Conservation (phyloP, 805 yeast genomes). For the Saccharomycopsis schoenii region DNA sequence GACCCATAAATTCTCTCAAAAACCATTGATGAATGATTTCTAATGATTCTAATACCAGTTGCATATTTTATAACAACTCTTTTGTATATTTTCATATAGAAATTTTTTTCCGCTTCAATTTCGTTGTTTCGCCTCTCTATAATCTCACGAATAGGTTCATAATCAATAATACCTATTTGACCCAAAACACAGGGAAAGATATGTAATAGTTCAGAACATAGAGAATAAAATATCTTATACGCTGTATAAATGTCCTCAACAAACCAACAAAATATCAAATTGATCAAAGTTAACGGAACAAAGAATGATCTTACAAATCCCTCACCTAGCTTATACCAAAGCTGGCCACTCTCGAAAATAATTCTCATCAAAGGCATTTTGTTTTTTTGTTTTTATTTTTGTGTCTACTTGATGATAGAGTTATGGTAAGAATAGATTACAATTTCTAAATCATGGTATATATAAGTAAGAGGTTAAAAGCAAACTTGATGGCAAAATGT, state of each 20-base stretch:
- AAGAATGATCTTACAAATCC: conserved; percentile 1
- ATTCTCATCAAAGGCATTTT: conserved; percentile 17
- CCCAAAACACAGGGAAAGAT: conserved; percentile 17
- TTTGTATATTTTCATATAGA: background rate
- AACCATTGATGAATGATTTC: background rate
- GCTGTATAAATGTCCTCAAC: conserved; percentile 2
- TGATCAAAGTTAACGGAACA: conserved; percentile 9
- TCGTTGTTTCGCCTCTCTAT: background rate
- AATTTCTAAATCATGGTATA: too few relatives aligned
- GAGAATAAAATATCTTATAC: background rate
- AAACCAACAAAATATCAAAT: conserved; percentile 6
- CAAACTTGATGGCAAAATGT: too few relatives aligned
- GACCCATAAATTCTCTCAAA: background rate
- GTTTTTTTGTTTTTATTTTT: background rate
- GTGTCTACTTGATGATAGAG: background rate
- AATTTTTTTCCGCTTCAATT: background rate
- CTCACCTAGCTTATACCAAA: background rate
- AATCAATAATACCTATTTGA: conserved; percentile 14
- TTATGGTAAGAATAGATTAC: background rate
- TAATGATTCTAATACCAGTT: conserved; percentile 9
- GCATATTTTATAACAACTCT: conserved; percentile 8
- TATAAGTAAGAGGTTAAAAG: too few relatives aligned
- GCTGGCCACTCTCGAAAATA: conserved; percentile 11
- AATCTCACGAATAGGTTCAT: conserved; percentile 12
- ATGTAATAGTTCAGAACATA: conserved; percentile 10